Conservation (phyloP, 805 yeast species). For the Scheffersomyces coipomensis region DNA sequence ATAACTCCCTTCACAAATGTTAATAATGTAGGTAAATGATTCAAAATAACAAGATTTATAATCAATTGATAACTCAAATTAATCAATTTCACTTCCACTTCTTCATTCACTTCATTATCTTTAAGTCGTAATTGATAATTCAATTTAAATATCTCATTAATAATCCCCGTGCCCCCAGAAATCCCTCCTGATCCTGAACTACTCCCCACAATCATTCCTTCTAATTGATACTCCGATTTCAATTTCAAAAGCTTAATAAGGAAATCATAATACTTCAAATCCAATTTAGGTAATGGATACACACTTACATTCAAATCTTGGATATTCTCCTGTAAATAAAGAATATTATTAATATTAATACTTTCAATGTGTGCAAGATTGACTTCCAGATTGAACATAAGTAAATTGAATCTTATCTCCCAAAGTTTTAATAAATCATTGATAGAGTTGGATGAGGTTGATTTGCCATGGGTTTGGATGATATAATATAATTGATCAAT, state of each 20-base stretch:
- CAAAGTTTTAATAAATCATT: constrained; percentile 21
- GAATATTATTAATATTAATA: constrained; percentile 30
- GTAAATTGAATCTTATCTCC: constrained; percentile 33
- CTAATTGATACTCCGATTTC: constrained; percentile 17
- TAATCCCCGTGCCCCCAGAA: constrained; percentile 22
- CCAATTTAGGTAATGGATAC: constrained; percentile 38
- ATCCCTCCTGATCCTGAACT: no score
- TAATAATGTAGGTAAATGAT: constrained; percentile 25
- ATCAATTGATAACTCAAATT: constrained; percentile 33
- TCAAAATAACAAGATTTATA: constrained; percentile 26
- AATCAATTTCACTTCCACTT: constrained; percentile 14
- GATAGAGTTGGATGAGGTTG: neutral
- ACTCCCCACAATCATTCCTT: neutral
- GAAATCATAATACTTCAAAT: constrained; percentile 27
- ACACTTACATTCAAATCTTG: constrained; percentile 7
- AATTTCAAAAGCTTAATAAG: constrained; percentile 37
- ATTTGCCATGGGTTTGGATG: constrained; percentile 4
- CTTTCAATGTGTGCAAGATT: constrained; percentile 36
- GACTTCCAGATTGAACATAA: constrained; percentile 28
- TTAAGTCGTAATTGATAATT: constrained; percentile 35
- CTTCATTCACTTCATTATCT: constrained; percentile 4
- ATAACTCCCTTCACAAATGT: constrained; percentile 23
- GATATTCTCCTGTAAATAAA: constrained; percentile 31
- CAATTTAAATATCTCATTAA: constrained; percentile 45
- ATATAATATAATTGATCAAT: constrained; percentile 14